A percentile compares a stretch with the other conserved stretches of the same genome.
Evolutionary conservation across 345 rosid genomes (phyloP).

Genomic region (Physaria fendleri): DNA sequence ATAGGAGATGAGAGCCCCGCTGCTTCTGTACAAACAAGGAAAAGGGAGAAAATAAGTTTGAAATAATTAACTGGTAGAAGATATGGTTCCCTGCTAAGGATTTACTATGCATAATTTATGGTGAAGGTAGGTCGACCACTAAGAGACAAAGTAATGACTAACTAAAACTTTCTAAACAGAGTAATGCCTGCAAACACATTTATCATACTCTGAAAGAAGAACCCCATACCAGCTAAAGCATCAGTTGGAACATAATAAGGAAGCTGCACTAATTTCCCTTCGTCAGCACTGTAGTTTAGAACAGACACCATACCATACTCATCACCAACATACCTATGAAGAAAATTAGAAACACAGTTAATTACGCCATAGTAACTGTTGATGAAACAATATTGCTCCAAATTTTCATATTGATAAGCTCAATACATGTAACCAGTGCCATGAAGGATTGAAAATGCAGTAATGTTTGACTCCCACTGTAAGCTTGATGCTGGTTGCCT

Average conservation of each 20-base stretch:
- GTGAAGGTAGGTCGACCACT: constrained; percentile 15
- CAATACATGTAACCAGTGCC: constrained; percentile 72
- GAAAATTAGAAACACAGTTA: constrained; percentile 1
- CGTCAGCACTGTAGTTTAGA: constrained; percentile 50
- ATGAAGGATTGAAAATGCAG: constrained; percentile 65
- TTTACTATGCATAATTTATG: constrained; percentile 1
- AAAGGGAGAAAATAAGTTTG: constrained; percentile 4
- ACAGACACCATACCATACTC: constrained; percentile 69
- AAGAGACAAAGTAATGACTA: constrained; percentile 8
- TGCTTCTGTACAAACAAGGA: constrained; percentile 47
- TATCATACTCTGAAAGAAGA: neutral
- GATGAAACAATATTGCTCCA: neutral
- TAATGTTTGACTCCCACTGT: constrained; percentile 74
- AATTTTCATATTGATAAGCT: neutral
- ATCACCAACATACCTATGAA: constrained; percentile 72
- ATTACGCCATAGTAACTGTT: neutral
- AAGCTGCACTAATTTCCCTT: constrained; percentile 38
- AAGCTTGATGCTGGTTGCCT: constrained; percentile 46
- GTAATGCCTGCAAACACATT: constrained; percentile 1
- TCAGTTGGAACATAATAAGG: constrained; percentile 66
- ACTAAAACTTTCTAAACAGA: neutral
- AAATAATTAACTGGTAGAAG: no score
- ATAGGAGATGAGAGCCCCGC: constrained; percentile 52
- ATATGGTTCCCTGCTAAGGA: neutral
- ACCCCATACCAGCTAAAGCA: constrained; percentile 55